Conservation (phyloP, 805 yeast genomes). For the Yarrowia deformans region DNA sequence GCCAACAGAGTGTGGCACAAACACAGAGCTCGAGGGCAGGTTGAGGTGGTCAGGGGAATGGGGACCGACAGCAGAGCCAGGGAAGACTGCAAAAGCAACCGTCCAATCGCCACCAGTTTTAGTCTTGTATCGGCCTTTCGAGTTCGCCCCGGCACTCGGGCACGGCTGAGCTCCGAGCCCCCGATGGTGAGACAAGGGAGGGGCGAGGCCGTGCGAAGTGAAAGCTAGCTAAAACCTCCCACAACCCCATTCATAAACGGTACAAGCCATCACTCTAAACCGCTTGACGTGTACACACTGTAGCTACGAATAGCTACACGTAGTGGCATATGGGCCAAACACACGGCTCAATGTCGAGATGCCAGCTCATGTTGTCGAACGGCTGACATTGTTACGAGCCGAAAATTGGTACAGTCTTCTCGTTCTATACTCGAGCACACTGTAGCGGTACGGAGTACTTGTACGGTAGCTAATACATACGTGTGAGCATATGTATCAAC, state of each 20-base stretch:
- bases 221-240: not conserved
- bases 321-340: too few relatives aligned
- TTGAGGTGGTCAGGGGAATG: not conserved
- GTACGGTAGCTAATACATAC: too few relatives aligned
- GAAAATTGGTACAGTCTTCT: too few relatives aligned
- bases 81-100: too few relatives aligned
- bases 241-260: slow-evolving; percentile 7
- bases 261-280: slow-evolving; percentile 18
- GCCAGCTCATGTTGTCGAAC: too few relatives aligned
- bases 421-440: too few relatives aligned
- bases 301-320: too few relatives aligned
- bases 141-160: slow-evolving; percentile 22
- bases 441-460: too few relatives aligned
- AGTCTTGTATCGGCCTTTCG: not conserved
- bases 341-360: too few relatives aligned
- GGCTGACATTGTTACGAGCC: too few relatives aligned
- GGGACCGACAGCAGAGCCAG: not conserved
- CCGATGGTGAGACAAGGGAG: slow-evolving; percentile 31
- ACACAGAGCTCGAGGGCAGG: not conserved
- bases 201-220: slow-evolving; percentile 31
- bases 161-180: slow-evolving; percentile 36
- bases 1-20: not conserved
- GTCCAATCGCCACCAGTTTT: too few relatives aligned
- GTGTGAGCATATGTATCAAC: not conserved
- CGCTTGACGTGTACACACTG: not conserved